These are phyloP conservation scores for Beta corolliflora DNA, from an alignment of 179 eudicot genomes.

Conservation along the genomic window DNA sequence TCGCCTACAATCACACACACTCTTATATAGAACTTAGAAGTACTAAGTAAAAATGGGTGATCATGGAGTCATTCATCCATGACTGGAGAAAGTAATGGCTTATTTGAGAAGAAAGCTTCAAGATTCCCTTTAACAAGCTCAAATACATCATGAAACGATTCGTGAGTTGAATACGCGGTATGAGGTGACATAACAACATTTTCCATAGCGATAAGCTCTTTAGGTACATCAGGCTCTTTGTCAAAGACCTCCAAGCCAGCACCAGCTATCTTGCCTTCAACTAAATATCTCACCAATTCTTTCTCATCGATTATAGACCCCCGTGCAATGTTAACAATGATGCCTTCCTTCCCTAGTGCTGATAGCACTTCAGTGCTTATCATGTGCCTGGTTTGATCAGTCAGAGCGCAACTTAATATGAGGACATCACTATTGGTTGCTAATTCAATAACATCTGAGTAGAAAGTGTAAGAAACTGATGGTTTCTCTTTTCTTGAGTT, in stretches of 20 bases:
- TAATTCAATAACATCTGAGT: constrained; percentile 36
- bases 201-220: constrained; percentile 49
- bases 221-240: constrained; percentile 57
- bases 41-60: background rate
- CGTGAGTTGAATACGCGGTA: constrained; percentile 44
- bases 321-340: constrained; percentile 62
- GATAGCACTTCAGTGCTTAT: constrained; percentile 55
- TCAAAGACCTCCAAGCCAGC: constrained; percentile 80
- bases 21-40: no score
- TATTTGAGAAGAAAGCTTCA: constrained; percentile 60
- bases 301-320: constrained; percentile 64
- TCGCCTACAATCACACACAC: no score
- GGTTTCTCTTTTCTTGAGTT: constrained; percentile 58
- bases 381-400: constrained; percentile 57
- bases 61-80: background rate
- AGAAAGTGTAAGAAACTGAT: constrained; percentile 43
- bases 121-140: constrained; percentile 49
- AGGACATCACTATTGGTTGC: constrained; percentile 51
- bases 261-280: constrained; percentile 56
- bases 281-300: constrained; percentile 48
- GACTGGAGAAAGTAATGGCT: constrained; percentile 50
- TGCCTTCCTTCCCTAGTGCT: constrained; percentile 61
- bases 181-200: constrained; percentile 70
- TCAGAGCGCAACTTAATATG: constrained; percentile 55
- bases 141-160: constrained; percentile 36